These are phyloP conservation scores for Gamarada debralockiae DNA, from an alignment of 495 filamentous ascomycete species.

Conservation along the genomic window DNA sequence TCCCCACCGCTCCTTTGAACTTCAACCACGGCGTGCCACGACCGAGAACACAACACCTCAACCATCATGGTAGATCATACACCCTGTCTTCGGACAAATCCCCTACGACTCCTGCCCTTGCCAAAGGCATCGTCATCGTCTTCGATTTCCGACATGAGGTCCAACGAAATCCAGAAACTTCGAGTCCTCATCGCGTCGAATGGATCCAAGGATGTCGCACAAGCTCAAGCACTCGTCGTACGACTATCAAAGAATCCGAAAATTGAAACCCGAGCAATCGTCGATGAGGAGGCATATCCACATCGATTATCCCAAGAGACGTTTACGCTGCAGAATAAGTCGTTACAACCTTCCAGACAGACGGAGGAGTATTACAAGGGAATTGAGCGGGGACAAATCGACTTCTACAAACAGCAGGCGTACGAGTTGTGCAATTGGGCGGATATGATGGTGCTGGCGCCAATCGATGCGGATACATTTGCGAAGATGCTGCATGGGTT, in stretches of 20 bases:
- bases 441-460: slow-evolving; percentile 77
- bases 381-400: slow-evolving; percentile 33
- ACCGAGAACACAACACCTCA: too few species aligned
- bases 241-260: slow-evolving; percentile 51
- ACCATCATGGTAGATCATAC: too few species aligned
- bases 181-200: slow-evolving; percentile 50
- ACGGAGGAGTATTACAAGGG: slow-evolving; percentile 16
- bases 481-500: slow-evolving; percentile 81
- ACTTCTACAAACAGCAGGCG: slow-evolving; percentile 47
- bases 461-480: slow-evolving; percentile 76
- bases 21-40: too few species aligned
- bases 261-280: slow-evolving; percentile 50
- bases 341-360: slow-evolving; percentile 7
- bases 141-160: slow-evolving; percentile 19
- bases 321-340: slow-evolving; percentile 41
- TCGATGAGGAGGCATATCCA: slow-evolving; percentile 39
- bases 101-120: neutral
- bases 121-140: slow-evolving; percentile 16
- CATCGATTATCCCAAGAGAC: slow-evolving; percentile 48
- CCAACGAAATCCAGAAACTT: slow-evolving; percentile 29
- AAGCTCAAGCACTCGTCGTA: slow-evolving; percentile 48
- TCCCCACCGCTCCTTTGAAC: too few species aligned
- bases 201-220: slow-evolving; percentile 45
- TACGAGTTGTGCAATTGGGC: slow-evolving; percentile 80
- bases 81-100: too few species aligned